Conservation (phyloP, 2,329 filamentous ascomycete genomes). For the Paraphoma sp. region DNA sequence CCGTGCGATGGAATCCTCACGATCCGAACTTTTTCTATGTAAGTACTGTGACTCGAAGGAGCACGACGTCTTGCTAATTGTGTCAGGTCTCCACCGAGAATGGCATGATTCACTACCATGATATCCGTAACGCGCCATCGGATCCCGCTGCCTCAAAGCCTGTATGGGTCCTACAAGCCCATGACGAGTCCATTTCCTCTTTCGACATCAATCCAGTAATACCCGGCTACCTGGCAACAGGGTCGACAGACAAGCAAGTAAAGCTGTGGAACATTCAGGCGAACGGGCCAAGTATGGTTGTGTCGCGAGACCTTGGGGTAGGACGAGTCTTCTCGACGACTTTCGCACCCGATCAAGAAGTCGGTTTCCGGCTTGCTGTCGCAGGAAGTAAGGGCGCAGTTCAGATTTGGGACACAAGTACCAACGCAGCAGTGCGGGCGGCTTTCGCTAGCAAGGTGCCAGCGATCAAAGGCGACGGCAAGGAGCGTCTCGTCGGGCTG, state of each 20-base stretch:
- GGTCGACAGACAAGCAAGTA: slow-evolving; percentile 91
- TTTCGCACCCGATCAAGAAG: slow-evolving; percentile 89
- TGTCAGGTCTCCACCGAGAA: slow-evolving; percentile 76
- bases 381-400: slow-evolving; percentile 93
- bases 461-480: slow-evolving; percentile 65
- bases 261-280: slow-evolving; percentile 94
- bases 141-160: slow-evolving; percentile 79
- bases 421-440: slow-evolving; percentile 83
- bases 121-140: slow-evolving; percentile 77
- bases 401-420: slow-evolving; percentile 96
- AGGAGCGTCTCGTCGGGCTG: slow-evolving; percentile 80
- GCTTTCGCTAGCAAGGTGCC: slow-evolving; percentile 78
- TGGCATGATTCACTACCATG: slow-evolving; percentile 91
- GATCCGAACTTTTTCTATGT: slow-evolving; percentile 94
- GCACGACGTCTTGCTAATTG: slow-evolving; percentile 20
- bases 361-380: slow-evolving; percentile 90
- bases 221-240: slow-evolving; percentile 91
- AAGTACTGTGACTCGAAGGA: slow-evolving; percentile 18
- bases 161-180: slow-evolving; percentile 93
- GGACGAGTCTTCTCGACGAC: slow-evolving; percentile 91
- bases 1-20: slow-evolving; percentile 90
- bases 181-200: slow-evolving; percentile 88
- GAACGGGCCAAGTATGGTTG: slow-evolving; percentile 85
- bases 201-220: slow-evolving; percentile 92
- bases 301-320: slow-evolving; percentile 88